These are phyloP conservation scores for Leccinum pseudoinsigne DNA, from an alignment of 1,284 basidiomycete genomes.

Conservation along the genomic window DNA sequence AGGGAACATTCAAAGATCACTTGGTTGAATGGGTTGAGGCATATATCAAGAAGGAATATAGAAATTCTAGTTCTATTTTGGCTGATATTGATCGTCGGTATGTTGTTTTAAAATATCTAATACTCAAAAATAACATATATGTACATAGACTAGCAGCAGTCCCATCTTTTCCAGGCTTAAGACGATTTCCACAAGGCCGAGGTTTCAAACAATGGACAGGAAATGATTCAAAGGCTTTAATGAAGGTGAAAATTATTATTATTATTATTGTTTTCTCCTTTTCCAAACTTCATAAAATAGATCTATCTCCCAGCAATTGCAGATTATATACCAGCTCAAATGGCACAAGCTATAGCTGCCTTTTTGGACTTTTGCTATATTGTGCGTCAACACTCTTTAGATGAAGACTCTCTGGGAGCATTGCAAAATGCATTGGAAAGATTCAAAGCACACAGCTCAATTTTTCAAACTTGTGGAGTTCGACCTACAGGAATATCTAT, in stretches of 20 bases:
- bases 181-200: neutral
- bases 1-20: neutral
- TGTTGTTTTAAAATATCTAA: too few relatives aligned
- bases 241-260: neutral
- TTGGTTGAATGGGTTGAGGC: neutral
- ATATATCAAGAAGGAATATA: neutral
- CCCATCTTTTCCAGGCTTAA: neutral
- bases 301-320: slow-evolving; percentile 16
- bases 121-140: too few relatives aligned
- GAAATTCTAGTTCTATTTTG: too few relatives aligned
- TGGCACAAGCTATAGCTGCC: slow-evolving; percentile 6
- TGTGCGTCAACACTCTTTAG: neutral
- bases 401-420: neutral
- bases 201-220: neutral
- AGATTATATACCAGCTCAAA: slow-evolving; percentile 9
- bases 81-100: too few relatives aligned
- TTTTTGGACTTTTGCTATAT: slow-evolving; percentile 16
- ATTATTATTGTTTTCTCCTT: too few relatives aligned
- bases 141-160: too few relatives aligned
- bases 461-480: too few relatives aligned
- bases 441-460: too few relatives aligned
- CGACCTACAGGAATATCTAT: too few relatives aligned
- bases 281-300: neutral
- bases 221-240: neutral
- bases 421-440: too few relatives aligned